A percentile compares a stretch with the other conserved stretches of the same genome.
Evolutionary conservation across 768 basidiomycete genomes (phyloP).

Genomic region (Hydnum rufescens): DNA sequence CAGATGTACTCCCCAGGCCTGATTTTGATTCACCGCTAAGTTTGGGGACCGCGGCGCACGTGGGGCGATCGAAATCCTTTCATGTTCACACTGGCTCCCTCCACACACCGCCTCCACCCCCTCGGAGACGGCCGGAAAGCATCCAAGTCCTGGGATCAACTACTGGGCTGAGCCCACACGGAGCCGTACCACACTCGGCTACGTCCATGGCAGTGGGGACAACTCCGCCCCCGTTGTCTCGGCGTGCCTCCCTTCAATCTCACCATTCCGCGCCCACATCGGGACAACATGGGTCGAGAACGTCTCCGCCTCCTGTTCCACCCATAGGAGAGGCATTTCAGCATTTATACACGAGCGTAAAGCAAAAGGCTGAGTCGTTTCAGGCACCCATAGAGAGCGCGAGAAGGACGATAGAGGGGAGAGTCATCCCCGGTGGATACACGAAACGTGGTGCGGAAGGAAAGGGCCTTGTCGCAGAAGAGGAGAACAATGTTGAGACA

Average conservation of each 20-base stretch:
- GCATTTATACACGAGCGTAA: neutral
- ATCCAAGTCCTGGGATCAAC: neutral
- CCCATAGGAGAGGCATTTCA: neutral
- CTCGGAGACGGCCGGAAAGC: conserved; percentile 1
- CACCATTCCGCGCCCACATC: neutral
- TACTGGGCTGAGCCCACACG: neutral
- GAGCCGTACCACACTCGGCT: neutral
- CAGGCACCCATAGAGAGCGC: neutral
- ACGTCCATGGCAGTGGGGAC: neutral
- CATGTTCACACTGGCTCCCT: neutral
- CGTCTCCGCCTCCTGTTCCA: neutral
- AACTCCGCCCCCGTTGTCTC: neutral
- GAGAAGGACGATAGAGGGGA: neutral
- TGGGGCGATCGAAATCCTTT: neutral
- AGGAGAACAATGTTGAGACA: neutral
- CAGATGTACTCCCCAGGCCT: no score
- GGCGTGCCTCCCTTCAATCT: conserved; percentile 1
- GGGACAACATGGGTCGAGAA: neutral
- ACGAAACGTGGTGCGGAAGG: neutral
- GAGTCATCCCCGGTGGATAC: neutral
- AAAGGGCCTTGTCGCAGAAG: neutral
- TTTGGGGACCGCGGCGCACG: neutral
- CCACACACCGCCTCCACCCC: neutral
- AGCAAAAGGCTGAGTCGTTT: neutral
- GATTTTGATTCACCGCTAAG: no score